Conservation (phyloP, 1,284 basidiomycete species). For the Leccinum idahoense region DNA sequence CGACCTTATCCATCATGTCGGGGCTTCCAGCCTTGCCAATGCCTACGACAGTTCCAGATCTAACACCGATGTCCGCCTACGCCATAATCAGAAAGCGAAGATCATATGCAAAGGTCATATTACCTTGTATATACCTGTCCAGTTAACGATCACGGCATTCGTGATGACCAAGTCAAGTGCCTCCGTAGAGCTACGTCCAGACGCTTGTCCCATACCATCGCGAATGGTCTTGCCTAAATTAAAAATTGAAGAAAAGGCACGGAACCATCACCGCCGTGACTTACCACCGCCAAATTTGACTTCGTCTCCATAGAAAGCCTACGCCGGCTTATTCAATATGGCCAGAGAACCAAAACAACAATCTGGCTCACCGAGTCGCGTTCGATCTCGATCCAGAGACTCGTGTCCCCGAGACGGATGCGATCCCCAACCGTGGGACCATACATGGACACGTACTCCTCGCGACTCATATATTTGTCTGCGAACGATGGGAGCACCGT, state of each 20-base stretch:
- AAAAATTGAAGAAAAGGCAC: not conserved
- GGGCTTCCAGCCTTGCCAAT: conserved; percentile 98
- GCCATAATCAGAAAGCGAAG: conserved; percentile 4
- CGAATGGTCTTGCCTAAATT: conserved; percentile 79
- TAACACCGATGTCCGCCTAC: conserved; percentile 96
- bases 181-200: conserved; percentile 61
- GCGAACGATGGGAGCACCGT: conserved; percentile 40
- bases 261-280: conserved; percentile 9
- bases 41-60: conserved; percentile 69
- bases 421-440: conserved; percentile 93
- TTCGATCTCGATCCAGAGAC: conserved; percentile 92
- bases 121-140: conserved; percentile 93
- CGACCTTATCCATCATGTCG: conserved; percentile 84
- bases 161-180: conserved; percentile 91
- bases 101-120: not conserved
- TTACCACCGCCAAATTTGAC: conserved; percentile 95
- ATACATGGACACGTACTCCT: conserved; percentile 85
- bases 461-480: conserved; percentile 55
- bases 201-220: conserved; percentile 96
- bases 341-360: not conserved
- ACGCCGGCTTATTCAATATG: not conserved
- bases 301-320: conserved; percentile 89
- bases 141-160: conserved; percentile 92
- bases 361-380: conserved; percentile 62
- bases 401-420: conserved; percentile 85